Percentiles rank a stretch among this genome's conserved stretches.
Conservation (phyloP, 2,329 filamentous ascomycete genomes). For the Rugonectria rugulosa region DNA sequence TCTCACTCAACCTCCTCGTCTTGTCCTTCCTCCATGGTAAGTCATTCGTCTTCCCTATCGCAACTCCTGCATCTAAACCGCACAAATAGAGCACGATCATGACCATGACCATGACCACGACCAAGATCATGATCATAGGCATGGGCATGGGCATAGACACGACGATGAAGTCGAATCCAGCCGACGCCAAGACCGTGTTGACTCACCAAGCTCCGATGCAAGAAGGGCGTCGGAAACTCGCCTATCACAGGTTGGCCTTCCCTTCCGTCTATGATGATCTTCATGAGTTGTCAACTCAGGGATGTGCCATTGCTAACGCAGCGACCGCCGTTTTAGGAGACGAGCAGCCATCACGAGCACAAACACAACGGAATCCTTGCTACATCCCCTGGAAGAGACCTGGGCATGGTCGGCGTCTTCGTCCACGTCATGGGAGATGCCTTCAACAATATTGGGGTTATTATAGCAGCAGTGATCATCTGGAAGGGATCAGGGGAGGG, state of each 20-base stretch:
- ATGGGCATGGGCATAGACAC: constrained; percentile 33
- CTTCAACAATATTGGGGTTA: constrained; percentile 79
- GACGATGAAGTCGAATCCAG: constrained; percentile 32
- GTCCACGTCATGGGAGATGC: constrained; percentile 77
- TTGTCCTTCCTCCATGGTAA: constrained; percentile 70
- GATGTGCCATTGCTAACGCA: constrained; percentile 21
- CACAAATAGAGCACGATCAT: constrained; percentile 45
- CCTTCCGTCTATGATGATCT: not conserved
- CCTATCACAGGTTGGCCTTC: constrained; percentile 27
- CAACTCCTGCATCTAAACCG: constrained; percentile 4
- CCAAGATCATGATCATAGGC: constrained; percentile 48
- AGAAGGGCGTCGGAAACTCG: constrained; percentile 24
- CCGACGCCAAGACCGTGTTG: constrained; percentile 14
- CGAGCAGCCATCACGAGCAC: constrained; percentile 55
- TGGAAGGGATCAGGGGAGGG: constrained; percentile 66
- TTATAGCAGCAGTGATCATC: constrained; percentile 72
- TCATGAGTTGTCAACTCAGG: constrained; percentile 2
- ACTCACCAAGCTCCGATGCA: constrained; percentile 14
- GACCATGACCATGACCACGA: constrained; percentile 45
- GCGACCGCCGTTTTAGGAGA: constrained; percentile 10
- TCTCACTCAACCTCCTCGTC: constrained; percentile 72
- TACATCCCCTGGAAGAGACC: constrained; percentile 56
- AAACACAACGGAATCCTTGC: constrained; percentile 50
- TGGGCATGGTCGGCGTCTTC: constrained; percentile 76
- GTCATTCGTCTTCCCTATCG: constrained; percentile 8